phyloP scores from a whole-genome alignment of 2,329 filamentous ascomycete genomes.

The Xylaria sp. region DNA sequence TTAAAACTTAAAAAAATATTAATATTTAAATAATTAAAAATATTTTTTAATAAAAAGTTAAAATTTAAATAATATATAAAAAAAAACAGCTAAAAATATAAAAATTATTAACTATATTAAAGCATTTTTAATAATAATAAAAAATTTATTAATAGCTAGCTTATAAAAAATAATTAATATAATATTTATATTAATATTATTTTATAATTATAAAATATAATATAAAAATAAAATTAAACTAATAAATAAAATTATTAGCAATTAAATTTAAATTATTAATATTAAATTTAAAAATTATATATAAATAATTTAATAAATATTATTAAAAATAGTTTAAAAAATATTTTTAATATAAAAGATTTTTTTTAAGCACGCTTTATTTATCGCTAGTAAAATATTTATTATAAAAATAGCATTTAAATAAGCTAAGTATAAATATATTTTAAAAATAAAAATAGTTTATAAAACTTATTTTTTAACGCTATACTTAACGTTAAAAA shows the following conservation, averaged over 20 bases:
- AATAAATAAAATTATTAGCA: constrained; percentile 2
- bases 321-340: background rate
- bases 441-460: background rate
- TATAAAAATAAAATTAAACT: background rate
- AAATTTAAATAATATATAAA: constrained; percentile 12
- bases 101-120: no score
- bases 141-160: no score
- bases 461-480: constrained; percentile 1
- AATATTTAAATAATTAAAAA: background rate
- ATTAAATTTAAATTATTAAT: constrained; percentile 1
- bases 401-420: background rate
- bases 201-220: no score
- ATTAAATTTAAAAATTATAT: constrained; percentile 2
- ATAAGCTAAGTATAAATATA: background rate
- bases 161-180: no score
- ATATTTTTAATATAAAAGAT: background rate
- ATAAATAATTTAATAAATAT: background rate
- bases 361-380: background rate
- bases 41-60: constrained; percentile 20
- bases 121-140: no score
- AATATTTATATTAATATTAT: no score
- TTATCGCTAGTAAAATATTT: background rate
- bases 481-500: background rate
- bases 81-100: background rate
- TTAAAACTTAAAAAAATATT: constrained; percentile 3